Conservation (phyloP, 148 eudicot species). For the Fagopyrum homotropicum region DNA sequence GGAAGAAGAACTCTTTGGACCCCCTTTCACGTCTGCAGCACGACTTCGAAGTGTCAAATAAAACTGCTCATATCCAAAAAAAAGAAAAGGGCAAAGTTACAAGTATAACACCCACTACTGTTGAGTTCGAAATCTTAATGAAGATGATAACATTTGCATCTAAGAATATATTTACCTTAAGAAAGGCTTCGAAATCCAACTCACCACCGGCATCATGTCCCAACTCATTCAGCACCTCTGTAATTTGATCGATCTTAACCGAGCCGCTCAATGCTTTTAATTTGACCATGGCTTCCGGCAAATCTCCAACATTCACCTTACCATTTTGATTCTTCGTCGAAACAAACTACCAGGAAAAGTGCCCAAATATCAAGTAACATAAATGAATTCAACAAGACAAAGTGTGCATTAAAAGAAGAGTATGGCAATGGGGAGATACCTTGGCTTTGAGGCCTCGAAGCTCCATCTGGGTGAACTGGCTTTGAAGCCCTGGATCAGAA, state of each 20-base stretch:
- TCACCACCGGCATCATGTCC: constrained; percentile 40
- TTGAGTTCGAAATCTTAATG: background rate
- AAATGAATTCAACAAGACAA: background rate
- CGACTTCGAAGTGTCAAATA: constrained; percentile 63
- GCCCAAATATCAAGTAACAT: constrained; percentile 6
- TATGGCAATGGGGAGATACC: constrained; percentile 2
- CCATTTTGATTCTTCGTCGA: constrained; percentile 56
- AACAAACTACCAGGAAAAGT: constrained; percentile 38
- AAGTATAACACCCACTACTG: background rate
- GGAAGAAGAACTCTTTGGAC: constrained; percentile 51
- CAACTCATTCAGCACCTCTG: constrained; percentile 38
- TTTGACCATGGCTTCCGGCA: constrained; percentile 61
- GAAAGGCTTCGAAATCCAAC: constrained; percentile 70
- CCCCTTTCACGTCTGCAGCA: constrained; percentile 39
- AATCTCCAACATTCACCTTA: constrained; percentile 57
- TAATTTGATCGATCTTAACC: constrained; percentile 66
- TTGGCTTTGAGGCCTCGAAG: constrained; percentile 52
- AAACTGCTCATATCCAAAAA: constrained; percentile 28
- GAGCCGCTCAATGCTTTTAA: constrained; percentile 44
- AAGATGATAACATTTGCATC: too few species aligned
- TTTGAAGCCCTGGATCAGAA: constrained; percentile 57
- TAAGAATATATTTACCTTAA: constrained; percentile 42
- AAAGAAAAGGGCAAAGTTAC: too few species aligned
- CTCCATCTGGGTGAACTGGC: constrained; percentile 59
- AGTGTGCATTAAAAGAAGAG: background rate